Percentiles rank a stretch among this genome's conserved stretches.
Evolutionary conservation across 768 basidiomycete species (phyloP).

Genomic region (Tulasnella sp.): DNA sequence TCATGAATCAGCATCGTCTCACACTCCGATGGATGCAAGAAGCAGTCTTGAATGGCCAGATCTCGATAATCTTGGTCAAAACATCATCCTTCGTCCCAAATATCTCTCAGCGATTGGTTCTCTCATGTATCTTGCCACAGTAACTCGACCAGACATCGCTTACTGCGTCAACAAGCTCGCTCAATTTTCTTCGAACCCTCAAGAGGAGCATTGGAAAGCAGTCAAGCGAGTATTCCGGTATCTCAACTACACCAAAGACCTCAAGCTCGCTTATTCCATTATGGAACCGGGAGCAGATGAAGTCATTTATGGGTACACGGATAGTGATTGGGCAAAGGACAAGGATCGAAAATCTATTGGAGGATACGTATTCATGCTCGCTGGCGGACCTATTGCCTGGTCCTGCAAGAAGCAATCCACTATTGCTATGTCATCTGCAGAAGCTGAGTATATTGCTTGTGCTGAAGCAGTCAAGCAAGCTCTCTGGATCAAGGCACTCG

Average conservation of each 20-base stretch:
- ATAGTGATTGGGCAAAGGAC: conserved; percentile 23
- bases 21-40: no score
- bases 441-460: conserved; percentile 22
- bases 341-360: conserved; percentile 20
- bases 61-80: no score
- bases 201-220: conserved; percentile 15
- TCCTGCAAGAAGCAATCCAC: conserved; percentile 19
- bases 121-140: conserved; percentile 15
- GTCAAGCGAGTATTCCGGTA: conserved; percentile 19
- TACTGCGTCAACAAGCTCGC: conserved; percentile 17
- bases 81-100: no score
- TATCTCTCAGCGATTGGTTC: conserved; percentile 12
- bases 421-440: conserved; percentile 20
- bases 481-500: conserved; percentile 5
- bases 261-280: conserved; percentile 11
- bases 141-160: conserved; percentile 20
- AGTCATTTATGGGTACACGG: conserved; percentile 18
- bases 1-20: no score
- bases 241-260: conserved; percentile 19
- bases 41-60: no score
- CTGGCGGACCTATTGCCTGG: conserved; percentile 20
- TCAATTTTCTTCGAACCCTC: conserved; percentile 13
- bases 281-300: neutral
- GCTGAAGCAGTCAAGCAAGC: neutral
- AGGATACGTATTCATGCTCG: conserved; percentile 22